Percentiles rank a stretch among this genome's conserved stretches.
These are phyloP conservation scores for Yarrowia alimentaria DNA, from an alignment of 805 yeast genomes.

Conservation along the genomic window DNA sequence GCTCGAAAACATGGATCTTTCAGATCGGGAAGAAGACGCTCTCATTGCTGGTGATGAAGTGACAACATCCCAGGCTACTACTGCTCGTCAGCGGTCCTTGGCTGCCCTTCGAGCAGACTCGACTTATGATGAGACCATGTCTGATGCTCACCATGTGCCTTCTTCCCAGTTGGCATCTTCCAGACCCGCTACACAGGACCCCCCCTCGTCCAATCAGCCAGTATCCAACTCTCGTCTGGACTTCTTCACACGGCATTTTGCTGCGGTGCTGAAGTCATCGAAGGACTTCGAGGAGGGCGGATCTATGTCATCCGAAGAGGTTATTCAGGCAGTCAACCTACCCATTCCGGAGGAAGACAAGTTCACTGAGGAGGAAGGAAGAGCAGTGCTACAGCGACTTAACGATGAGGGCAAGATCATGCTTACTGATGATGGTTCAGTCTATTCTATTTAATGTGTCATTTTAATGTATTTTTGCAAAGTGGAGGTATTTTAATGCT, in stretches of 20 bases:
- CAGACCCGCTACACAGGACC: no score
- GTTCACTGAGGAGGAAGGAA: conserved; percentile 42
- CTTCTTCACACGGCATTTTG: conserved; percentile 49
- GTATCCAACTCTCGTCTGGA: conserved; percentile 46
- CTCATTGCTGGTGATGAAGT: conserved; percentile 52
- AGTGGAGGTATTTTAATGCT: no score
- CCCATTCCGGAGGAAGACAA: conserved; percentile 44
- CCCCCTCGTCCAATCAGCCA: no score
- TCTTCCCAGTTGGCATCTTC: conserved; percentile 1
- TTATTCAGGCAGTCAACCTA: conserved; percentile 47
- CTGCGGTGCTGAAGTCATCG: conserved; percentile 49
- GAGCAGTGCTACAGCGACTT: conserved; percentile 42
- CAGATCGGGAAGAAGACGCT: conserved; percentile 56
- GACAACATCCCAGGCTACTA: conserved; percentile 34
- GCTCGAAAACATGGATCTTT: conserved; percentile 47
- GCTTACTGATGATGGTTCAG: conserved; percentile 39
- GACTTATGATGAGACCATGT: conserved; percentile 18
- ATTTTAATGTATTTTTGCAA: neutral
- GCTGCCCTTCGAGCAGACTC: conserved; percentile 25
- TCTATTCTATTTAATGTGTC: conserved; percentile 37
- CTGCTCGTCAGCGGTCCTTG: conserved; percentile 34
- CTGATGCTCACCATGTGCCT: no score
- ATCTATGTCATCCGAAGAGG: conserved; percentile 43
- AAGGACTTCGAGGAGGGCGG: conserved; percentile 49
- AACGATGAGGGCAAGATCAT: conserved; percentile 41